Evolutionary conservation across 768 basidiomycete genomes (phyloP).

Genomic region (Naematelia aurantialba): DNA sequence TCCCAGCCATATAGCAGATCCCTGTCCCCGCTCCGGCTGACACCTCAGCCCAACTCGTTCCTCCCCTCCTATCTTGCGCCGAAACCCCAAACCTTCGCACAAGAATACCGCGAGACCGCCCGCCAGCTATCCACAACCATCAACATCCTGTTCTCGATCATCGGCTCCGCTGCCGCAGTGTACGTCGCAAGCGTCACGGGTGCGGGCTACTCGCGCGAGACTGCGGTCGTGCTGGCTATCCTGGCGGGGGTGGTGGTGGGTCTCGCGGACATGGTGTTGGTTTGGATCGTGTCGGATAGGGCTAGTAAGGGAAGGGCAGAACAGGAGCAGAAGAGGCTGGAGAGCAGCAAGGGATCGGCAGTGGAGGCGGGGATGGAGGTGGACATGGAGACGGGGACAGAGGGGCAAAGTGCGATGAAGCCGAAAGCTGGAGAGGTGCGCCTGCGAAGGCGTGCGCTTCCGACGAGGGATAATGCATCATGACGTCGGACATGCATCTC

Average conservation of each 20-base stretch:
- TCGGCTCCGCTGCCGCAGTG: conserved; percentile 36
- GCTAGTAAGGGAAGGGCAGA: background rate
- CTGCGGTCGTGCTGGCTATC: conserved; percentile 24
- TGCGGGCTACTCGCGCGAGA: conserved; percentile 32
- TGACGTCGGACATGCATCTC: no score
- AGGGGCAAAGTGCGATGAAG: background rate
- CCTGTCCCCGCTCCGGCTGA: no score
- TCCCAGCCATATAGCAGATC: no score
- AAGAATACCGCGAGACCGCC: conserved; percentile 28
- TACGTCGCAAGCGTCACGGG: conserved; percentile 28
- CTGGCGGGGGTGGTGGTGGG: conserved; percentile 33
- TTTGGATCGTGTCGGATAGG: conserved; percentile 13
- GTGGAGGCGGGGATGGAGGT: no score
- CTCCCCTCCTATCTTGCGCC: conserved; percentile 35
- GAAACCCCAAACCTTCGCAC: conserved; percentile 17
- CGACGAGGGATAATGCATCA: background rate
- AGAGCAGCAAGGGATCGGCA: background rate
- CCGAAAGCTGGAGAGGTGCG: background rate
- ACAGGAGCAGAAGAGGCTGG: background rate
- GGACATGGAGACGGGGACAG: background rate
- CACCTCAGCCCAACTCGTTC: conserved; percentile 25
- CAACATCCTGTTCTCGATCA: conserved; percentile 43
- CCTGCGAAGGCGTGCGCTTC: background rate
- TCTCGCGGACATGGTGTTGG: conserved; percentile 31
- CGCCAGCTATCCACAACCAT: conserved; percentile 28